A percentile compares a stretch with the other conserved stretches of the same genome.
These are phyloP conservation scores for Hymenoscyphus albidus DNA, from an alignment of 2,329 filamentous ascomycete species.

Conservation along the genomic window DNA sequence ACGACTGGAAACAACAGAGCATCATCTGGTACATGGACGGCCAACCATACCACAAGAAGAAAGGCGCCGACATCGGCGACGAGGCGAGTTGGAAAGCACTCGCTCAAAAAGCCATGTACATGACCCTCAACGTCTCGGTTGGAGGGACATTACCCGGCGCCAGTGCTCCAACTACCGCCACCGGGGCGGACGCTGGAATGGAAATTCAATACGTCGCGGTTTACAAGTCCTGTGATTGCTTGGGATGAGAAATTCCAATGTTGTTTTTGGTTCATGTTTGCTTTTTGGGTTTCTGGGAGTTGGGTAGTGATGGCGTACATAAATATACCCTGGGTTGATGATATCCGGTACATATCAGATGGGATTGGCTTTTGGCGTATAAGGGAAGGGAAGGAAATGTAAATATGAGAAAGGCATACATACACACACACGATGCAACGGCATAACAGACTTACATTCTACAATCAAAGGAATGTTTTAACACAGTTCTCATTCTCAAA, in stretches of 20 bases:
- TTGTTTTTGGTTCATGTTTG: neutral
- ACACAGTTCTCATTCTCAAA: neutral
- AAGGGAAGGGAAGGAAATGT: neutral
- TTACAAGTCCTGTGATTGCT: conserved; percentile 12
- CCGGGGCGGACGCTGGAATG: conserved; percentile 22
- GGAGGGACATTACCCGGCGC: conserved; percentile 21
- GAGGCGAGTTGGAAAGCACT: conserved; percentile 15
- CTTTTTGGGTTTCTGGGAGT: neutral
- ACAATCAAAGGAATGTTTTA: neutral
- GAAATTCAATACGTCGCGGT: conserved; percentile 26
- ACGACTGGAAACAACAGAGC: conserved; percentile 24
- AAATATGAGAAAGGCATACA: neutral
- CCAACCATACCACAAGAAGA: conserved; percentile 16
- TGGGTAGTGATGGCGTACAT: conserved; percentile 1
- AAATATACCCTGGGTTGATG: conserved; percentile 1
- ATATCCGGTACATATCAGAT: neutral
- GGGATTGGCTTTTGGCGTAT: neutral
- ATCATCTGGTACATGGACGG: conserved; percentile 27
- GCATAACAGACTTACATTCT: neutral
- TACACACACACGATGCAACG: neutral
- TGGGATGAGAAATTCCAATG: neutral
- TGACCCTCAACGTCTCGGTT: conserved; percentile 26
- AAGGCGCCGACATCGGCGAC: conserved; percentile 21
- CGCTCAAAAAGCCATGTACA: conserved; percentile 16
- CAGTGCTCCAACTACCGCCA: conserved; percentile 15